Conservation (phyloP, 345 rosid genomes). For the Camelina neglecta region DNA sequence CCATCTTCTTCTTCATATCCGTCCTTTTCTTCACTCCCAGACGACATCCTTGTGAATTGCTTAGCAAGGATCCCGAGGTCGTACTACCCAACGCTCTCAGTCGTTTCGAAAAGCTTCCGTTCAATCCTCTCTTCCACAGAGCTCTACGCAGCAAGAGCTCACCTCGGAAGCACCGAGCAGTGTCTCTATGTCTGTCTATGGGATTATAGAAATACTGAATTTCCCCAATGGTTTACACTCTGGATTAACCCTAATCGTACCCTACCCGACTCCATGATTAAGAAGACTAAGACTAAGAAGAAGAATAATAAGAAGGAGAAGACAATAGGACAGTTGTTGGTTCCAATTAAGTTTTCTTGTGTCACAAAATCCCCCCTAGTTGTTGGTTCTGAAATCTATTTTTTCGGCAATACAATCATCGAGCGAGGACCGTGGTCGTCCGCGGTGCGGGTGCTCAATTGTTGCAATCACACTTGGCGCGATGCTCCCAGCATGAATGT, state of each 20-base stretch:
- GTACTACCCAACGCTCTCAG: background rate
- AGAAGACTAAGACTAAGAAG: too few relatives aligned
- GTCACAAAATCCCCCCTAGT: too few relatives aligned
- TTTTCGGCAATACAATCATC: background rate
- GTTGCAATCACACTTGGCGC: background rate
- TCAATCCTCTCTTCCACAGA: constrained; percentile 4
- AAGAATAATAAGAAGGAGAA: too few relatives aligned
- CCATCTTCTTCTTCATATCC: too few relatives aligned
- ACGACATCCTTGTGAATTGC: background rate
- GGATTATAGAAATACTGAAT: too few relatives aligned
- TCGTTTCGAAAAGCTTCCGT: constrained; percentile 5
- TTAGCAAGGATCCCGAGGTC: background rate
- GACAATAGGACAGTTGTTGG: too few relatives aligned
- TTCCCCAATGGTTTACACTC: too few relatives aligned
- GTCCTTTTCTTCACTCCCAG: background rate
- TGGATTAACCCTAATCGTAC: too few relatives aligned
- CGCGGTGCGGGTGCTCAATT: background rate
- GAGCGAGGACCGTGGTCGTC: too few relatives aligned
- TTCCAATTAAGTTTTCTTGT: too few relatives aligned
- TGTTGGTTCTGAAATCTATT: constrained; percentile 3
- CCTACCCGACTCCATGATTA: too few relatives aligned
- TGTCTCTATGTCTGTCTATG: too few relatives aligned
- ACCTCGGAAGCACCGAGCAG: background rate
- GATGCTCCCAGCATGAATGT: background rate
- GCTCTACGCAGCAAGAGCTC: background rate